Base-by-base conservation (phyloP, 805 yeast species). In the Kodamaea kaohsiungensis region DNA sequence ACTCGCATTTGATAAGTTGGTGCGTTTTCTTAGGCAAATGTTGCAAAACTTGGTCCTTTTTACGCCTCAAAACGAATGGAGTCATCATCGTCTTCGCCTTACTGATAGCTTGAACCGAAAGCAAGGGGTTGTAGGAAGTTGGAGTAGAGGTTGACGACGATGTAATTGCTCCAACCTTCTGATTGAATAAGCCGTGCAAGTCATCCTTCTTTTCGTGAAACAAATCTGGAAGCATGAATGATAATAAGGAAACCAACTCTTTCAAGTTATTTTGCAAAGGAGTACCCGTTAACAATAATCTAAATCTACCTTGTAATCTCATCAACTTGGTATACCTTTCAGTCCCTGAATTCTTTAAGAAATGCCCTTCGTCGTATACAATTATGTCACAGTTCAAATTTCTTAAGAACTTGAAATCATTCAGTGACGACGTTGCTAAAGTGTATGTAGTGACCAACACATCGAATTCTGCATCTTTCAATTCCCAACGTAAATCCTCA, bases 71-170 rank as follows among this genome's bases (percentile, higher is more conserved):
- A 7, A 95, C 93, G 73, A 95, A 95, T 3, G 99, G 99, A 2
- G 96, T 88, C 98, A 95, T 93, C 98, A 95, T 93, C 4, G 95
- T 88, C 68, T 90, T 91, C 2, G 99, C 99, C 65, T 91, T 89
- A 35, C 85, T 80, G 57, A 95, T 91, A 0, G 99, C 96, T 71
- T 93, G 96, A 60, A 87, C 88, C 0, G 98, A 90, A 42, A 95
- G 73, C 43, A 95, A 77, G 1, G 97, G 97, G 61, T 89, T 89
- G 65, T 82, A 87, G 2, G 45, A 17, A 16, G 74, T 72, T 43
- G 80, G 79, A 10, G 65, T 57, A 40, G 79, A 78, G 10, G 65
- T 56, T 9, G 51, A 46, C 58, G 62, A 64, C 2, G 72, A 64
- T 22, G 75, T 73, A 13, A 82, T 80, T 1, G 96, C 89, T 51